Conservation (phyloP, 2,329 filamentous ascomycete species). For the Pezicula radicicola region DNA sequence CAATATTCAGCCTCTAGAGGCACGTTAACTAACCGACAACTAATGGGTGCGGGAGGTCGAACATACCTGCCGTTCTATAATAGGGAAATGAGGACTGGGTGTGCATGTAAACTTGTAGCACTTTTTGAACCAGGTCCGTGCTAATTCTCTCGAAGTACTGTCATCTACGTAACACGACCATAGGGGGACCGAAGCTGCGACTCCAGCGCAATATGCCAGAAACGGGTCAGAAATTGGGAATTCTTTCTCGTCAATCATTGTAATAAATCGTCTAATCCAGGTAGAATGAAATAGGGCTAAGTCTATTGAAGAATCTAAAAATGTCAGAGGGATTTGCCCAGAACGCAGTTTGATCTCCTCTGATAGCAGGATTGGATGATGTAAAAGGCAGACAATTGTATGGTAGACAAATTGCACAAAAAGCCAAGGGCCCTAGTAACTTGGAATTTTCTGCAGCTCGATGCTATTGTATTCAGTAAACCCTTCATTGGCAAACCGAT, state of each 20-base stretch:
- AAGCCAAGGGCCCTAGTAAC: neutral
- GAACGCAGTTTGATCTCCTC: neutral
- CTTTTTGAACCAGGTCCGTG: too few relatives aligned
- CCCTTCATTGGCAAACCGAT: neutral
- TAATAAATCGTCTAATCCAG: neutral
- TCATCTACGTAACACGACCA: neutral
- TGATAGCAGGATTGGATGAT: neutral
- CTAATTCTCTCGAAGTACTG: too few relatives aligned
- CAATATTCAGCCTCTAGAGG: too few relatives aligned
- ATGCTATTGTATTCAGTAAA: neutral
- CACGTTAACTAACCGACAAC: too few relatives aligned
- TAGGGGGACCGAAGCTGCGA: neutral
- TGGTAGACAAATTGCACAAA: neutral
- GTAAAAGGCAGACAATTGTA: neutral
- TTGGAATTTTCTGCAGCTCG: neutral
- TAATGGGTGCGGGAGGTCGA: too few relatives aligned
- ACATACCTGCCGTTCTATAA: too few relatives aligned
- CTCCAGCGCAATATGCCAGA: neutral
- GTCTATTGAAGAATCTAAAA: neutral
- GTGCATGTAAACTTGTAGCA: too few relatives aligned
- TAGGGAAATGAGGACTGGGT: too few relatives aligned
- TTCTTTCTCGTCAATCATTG: neutral
- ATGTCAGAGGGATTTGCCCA: neutral
- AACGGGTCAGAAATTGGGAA: neutral
- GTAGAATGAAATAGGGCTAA: neutral